Evolutionary conservation across 2,329 filamentous ascomycete genomes (phyloP), one percentile per base, ranked within the genome.

Genomic region (Diaporthe humulicola): DNA sequence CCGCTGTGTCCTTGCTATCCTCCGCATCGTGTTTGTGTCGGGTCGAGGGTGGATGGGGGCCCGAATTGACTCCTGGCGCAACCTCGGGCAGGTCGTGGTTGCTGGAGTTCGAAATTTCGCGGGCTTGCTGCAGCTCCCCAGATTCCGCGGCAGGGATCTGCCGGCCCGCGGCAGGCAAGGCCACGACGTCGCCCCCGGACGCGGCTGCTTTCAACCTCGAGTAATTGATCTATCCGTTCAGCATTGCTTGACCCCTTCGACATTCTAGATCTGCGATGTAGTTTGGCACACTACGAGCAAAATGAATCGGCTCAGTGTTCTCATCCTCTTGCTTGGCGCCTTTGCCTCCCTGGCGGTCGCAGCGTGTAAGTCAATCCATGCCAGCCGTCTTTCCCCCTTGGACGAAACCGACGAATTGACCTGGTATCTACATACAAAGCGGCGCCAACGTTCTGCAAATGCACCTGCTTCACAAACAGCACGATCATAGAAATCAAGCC

Each of bases 391-490:
- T 17, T 10, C 30, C n/a, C 70, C 42, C 4, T n/a, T 19, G 1
- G 15, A 56, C 25, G 28, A 58, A 19, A n/a, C 33, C 10, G 15
- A 7, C 25, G 33, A 25, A 42, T 45, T 54, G 25, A 54, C 36
- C 54, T 45, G 54, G 33, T 60, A 42, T 15, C 25, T 56, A 36
- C 45, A 8, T 72, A 15, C 48, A 19, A 79, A 92, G 90, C 88
- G 42, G 88, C 90, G 57, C 90, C 90, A 25, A 90, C 89, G 2
- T 93, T 93, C 81, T 93, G 91, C 87, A 93, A 93, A 87, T 93
- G 91, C 84, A 93, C 90, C 78, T 93, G 91, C 85, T 92, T 92
- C 85, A 90, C 90, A 78, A 93, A 93, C 85, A 91, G 89, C 86
- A 93, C 90, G 77, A 91, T 93, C 79, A 91, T 93, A 80, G 75